Percentiles rank a stretch among this genome's conserved stretches.
Conservation (phyloP, 1,284 basidiomycete genomes). For the Laetiporus sulphureus region DNA sequence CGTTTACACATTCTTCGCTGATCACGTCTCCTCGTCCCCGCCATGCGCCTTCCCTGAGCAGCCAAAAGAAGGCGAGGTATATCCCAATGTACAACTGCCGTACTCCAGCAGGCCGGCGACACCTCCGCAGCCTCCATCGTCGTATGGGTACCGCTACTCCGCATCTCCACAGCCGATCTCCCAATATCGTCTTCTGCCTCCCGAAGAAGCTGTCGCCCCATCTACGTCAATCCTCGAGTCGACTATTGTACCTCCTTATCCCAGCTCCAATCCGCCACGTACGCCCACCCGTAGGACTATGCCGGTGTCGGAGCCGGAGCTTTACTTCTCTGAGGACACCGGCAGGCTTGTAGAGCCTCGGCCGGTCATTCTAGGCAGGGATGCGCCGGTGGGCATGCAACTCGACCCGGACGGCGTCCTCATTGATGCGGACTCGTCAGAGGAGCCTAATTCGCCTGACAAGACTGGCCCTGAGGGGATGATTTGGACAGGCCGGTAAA, state of each 20-base stretch:
- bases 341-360: constrained; percentile 1
- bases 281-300: too few species aligned
- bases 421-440: constrained; percentile 11
- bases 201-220: constrained; percentile 1
- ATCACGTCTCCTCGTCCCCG: constrained; percentile 33
- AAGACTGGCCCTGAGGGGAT: constrained; percentile 19
- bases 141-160: constrained; percentile 19
- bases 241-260: too few species aligned
- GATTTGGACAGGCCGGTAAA: constrained; percentile 16
- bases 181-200: constrained; percentile 9
- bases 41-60: constrained; percentile 20
- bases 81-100: constrained; percentile 1
- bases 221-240: too few species aligned
- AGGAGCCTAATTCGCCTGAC: constrained; percentile 22
- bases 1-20: constrained; percentile 42
- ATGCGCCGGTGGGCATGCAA: constrained; percentile 7
- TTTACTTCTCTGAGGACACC: not conserved
- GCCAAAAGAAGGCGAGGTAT: not conserved
- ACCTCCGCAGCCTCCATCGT: constrained; percentile 6
- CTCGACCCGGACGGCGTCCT: constrained; percentile 22
- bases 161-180: constrained; percentile 14
- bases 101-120: constrained; percentile 9
- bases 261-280: too few species aligned
- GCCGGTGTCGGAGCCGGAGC: too few species aligned
- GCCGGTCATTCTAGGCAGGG: constrained; percentile 1